These are phyloP conservation scores for Boletellus sp. DNA, from an alignment of 768 basidiomycete species.

Conservation along the genomic window DNA sequence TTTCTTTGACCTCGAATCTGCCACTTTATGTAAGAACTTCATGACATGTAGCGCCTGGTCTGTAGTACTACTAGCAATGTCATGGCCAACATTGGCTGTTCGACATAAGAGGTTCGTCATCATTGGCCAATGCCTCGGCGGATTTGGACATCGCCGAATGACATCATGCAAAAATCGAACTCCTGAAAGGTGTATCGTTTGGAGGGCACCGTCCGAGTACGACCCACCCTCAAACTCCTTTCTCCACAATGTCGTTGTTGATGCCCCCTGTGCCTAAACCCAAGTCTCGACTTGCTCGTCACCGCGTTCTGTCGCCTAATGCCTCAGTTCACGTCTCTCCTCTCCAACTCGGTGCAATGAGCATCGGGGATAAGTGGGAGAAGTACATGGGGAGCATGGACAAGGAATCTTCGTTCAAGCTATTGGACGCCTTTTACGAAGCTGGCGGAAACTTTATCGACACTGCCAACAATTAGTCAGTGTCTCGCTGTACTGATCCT, in stretches of 20 bases:
- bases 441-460: constrained; percentile 50
- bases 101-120: too few relatives aligned
- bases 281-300: constrained; percentile 29
- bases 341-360: constrained; percentile 45
- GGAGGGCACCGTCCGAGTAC: too few relatives aligned
- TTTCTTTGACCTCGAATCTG: too few relatives aligned
- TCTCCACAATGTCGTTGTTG: constrained; percentile 1
- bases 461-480: constrained; percentile 45
- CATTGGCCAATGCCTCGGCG: too few relatives aligned
- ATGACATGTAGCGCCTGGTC: too few relatives aligned
- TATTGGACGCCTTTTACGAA: constrained; percentile 43
- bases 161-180: too few relatives aligned
- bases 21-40: too few relatives aligned
- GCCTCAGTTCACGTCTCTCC: constrained; percentile 48
- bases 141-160: too few relatives aligned
- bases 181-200: too few relatives aligned
- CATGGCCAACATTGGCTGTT: too few relatives aligned
- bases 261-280: constrained; percentile 27
- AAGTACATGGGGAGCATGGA: constrained; percentile 35
- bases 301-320: constrained; percentile 37
- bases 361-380: constrained; percentile 41
- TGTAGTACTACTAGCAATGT: too few relatives aligned
- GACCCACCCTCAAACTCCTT: background rate
- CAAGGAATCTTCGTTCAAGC: constrained; percentile 42
- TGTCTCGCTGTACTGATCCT: background rate